phyloP scores from a whole-genome alignment of 805 yeast genomes.

The Candida sithepensis region DNA sequence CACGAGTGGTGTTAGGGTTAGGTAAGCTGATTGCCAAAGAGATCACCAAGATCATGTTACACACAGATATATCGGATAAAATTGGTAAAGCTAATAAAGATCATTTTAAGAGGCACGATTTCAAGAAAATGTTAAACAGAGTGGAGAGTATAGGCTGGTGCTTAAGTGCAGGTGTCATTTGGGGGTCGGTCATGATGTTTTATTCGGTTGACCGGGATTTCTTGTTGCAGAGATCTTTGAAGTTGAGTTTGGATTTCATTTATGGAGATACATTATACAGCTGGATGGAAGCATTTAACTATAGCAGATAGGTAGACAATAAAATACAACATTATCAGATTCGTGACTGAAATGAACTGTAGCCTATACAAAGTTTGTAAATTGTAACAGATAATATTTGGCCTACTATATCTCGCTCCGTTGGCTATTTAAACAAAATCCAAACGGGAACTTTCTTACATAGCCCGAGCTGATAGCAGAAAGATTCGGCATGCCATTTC shows the following conservation, averaged over 20 bases:
- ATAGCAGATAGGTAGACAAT: slow-evolving; percentile 9
- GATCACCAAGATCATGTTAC: slow-evolving; percentile 12
- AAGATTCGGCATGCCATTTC: no score
- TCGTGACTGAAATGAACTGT: no score
- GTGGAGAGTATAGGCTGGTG: slow-evolving; percentile 47
- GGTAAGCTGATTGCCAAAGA: slow-evolving; percentile 45
- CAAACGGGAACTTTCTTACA: no score
- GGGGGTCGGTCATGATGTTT: slow-evolving; percentile 74
- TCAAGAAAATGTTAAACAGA: slow-evolving; percentile 11
- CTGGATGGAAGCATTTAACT: slow-evolving; percentile 30
- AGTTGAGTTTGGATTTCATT: slow-evolving; percentile 67
- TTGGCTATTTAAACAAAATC: no score
- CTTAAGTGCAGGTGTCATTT: slow-evolving; percentile 55
- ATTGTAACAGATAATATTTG: no score
- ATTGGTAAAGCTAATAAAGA: not conserved
- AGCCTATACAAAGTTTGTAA: no score
- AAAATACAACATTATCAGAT: not conserved
- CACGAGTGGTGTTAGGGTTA: slow-evolving; percentile 61
- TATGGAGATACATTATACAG: slow-evolving; percentile 53
- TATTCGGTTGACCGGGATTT: slow-evolving; percentile 60
- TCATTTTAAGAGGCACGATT: not conserved
- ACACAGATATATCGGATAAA: not conserved
- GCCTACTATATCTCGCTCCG: no score
- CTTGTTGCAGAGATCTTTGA: slow-evolving; percentile 56
- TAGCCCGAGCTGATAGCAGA: no score